Percentiles rank a stretch among this genome's conserved stretches.
These are phyloP conservation scores for Ascochyta lentis DNA, from an alignment of 2,329 filamentous ascomycete genomes.

Conservation along the genomic window DNA sequence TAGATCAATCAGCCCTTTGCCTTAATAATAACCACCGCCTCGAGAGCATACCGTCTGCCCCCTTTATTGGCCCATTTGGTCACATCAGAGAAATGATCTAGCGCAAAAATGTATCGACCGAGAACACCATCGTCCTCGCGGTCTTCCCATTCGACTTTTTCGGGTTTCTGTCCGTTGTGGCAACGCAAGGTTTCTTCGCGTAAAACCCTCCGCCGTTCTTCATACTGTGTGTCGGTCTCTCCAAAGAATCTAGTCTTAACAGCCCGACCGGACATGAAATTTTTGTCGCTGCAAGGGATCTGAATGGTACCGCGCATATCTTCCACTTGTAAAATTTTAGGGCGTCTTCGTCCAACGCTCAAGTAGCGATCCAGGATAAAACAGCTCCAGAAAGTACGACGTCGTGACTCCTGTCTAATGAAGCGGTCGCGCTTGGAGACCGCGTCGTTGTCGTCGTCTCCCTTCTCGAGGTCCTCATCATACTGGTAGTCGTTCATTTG, in stretches of 20 bases:
- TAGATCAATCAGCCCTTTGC: neutral
- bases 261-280: slow-evolving; percentile 68
- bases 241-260: slow-evolving; percentile 53
- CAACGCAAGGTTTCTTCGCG: slow-evolving; percentile 3
- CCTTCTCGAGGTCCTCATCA: slow-evolving; percentile 35
- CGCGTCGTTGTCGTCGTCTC: slow-evolving; percentile 25
- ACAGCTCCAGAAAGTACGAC: slow-evolving; percentile 77
- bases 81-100: slow-evolving; percentile 62
- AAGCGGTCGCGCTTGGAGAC: slow-evolving; percentile 50
- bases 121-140: slow-evolving; percentile 57
- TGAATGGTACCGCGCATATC: slow-evolving; percentile 65
- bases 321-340: slow-evolving; percentile 64
- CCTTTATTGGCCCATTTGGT: slow-evolving; percentile 66
- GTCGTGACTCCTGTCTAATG: slow-evolving; percentile 67
- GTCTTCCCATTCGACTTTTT: slow-evolving; percentile 54
- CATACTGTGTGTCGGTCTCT: slow-evolving; percentile 25
- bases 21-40: neutral
- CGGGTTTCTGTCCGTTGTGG: slow-evolving; percentile 8
- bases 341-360: slow-evolving; percentile 67
- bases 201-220: slow-evolving; percentile 18
- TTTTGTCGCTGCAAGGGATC: slow-evolving; percentile 70
- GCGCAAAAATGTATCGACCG: slow-evolving; percentile 60
- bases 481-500: slow-evolving; percentile 46
- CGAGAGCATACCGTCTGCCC: slow-evolving; percentile 56
- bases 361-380: slow-evolving; percentile 75